phyloP scores from a whole-genome alignment of 495 filamentous ascomycete genomes.

The Immersiella caudata region DNA sequence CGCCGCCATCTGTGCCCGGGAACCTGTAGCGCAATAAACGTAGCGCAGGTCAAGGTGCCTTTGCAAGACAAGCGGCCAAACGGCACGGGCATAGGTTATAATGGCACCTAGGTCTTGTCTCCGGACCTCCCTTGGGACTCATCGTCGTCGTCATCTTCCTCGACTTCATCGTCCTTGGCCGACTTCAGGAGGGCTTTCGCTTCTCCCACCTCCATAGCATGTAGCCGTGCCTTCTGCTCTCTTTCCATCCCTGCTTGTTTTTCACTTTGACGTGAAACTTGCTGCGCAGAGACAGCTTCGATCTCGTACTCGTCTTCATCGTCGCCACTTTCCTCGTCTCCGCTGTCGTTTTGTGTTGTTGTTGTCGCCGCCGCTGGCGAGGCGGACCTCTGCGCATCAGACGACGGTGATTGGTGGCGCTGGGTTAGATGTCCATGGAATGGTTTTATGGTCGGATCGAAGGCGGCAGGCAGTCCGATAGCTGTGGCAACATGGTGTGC shows the following conservation, averaged over 20 bases:
- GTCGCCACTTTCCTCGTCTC: slow-evolving; percentile 54
- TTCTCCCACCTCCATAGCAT: slow-evolving; percentile 59
- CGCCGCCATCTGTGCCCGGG: background rate
- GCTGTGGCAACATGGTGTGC: slow-evolving; percentile 72
- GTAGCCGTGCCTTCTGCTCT: slow-evolving; percentile 54
- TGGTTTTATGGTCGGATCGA: slow-evolving; percentile 59
- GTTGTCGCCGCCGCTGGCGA: slow-evolving; percentile 31
- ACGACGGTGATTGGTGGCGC: slow-evolving; percentile 35
- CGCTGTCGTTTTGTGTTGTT: slow-evolving; percentile 39
- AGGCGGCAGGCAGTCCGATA: slow-evolving; percentile 62
- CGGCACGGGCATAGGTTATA: background rate
- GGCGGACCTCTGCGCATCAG: slow-evolving; percentile 26
- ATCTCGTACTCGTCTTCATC: slow-evolving; percentile 56
- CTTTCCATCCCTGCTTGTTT: slow-evolving; percentile 32
- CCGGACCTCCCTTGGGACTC: slow-evolving; percentile 27
- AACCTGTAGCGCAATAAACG: background rate
- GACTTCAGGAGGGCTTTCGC: slow-evolving; percentile 50
- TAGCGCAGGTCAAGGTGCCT: background rate
- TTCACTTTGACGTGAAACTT: slow-evolving; percentile 29
- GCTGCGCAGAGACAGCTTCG: slow-evolving; percentile 45
- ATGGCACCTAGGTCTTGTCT: slow-evolving; percentile 6
- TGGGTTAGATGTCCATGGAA: slow-evolving; percentile 37
- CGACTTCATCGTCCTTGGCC: slow-evolving; percentile 13
- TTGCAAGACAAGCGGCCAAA: background rate
- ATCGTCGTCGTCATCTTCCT: slow-evolving; percentile 40